Evolutionary conservation across 2,329 filamentous ascomycete genomes (phyloP).

Genomic region (Zarea fungicola): DNA sequence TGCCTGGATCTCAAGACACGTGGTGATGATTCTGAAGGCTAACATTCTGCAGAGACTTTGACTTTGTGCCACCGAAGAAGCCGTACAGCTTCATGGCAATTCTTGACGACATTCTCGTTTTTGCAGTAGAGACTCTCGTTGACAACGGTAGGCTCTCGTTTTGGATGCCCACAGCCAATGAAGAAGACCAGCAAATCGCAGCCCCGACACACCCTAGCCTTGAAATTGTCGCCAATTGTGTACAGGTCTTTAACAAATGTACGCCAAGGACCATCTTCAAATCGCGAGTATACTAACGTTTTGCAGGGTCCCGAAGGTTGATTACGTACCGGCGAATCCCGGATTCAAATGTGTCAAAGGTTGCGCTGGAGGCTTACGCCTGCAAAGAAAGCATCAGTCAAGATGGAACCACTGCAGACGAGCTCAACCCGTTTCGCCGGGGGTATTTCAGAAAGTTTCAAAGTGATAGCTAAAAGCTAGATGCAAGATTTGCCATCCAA

Average conservation of each 20-base stretch:
- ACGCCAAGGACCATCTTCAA: constrained; percentile 23
- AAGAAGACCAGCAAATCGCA: constrained; percentile 69
- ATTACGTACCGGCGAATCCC: constrained; percentile 76
- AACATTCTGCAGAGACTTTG: constrained; percentile 30
- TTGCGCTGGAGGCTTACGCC: constrained; percentile 34
- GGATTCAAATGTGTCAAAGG: constrained; percentile 49
- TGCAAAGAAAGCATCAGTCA: constrained; percentile 24
- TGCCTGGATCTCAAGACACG: too few species aligned
- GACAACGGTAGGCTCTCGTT: constrained; percentile 77
- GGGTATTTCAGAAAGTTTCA: constrained; percentile 55
- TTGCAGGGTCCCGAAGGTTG: constrained; percentile 76
- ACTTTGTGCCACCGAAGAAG: constrained; percentile 81
- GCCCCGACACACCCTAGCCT: constrained; percentile 74
- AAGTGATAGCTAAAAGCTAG: constrained; percentile 22
- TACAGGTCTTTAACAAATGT: constrained; percentile 90
- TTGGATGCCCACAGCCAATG: constrained; percentile 94
- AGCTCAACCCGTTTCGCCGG: constrained; percentile 56
- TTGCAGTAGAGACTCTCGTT: constrained; percentile 71
- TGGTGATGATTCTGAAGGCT: too few species aligned
- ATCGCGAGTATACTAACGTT: constrained; percentile 13
- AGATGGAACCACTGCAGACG: constrained; percentile 48
- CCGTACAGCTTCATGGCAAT: constrained; percentile 90
- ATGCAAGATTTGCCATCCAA: constrained; percentile 11
- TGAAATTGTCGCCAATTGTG: constrained; percentile 68
- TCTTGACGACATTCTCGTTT: constrained; percentile 82